Conservation (phyloP, 1,284 basidiomycete genomes). For the Naganishia sp. region DNA sequence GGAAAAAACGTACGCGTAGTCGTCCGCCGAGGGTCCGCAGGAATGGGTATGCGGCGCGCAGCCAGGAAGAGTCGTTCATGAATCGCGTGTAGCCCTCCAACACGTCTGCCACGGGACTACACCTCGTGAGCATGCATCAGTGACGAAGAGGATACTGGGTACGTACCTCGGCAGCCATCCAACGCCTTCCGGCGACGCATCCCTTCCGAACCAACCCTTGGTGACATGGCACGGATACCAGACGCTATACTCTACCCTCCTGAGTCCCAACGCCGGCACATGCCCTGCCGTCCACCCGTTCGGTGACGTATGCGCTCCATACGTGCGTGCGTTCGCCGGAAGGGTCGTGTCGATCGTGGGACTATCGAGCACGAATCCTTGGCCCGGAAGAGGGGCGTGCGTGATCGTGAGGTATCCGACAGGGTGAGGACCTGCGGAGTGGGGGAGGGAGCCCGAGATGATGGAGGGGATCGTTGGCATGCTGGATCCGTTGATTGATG, state of each 20-base stretch:
- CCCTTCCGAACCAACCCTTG: constrained; percentile 29
- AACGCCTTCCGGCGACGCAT: constrained; percentile 34
- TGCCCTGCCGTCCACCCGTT: constrained; percentile 2
- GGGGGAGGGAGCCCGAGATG: constrained; percentile 25
- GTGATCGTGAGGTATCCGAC: constrained; percentile 30
- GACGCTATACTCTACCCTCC: constrained; percentile 42
- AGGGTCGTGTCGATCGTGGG: constrained; percentile 13
- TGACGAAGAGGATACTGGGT: not conserved
- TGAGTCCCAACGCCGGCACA: constrained; percentile 38
- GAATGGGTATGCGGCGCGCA: constrained; percentile 28
- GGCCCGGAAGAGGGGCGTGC: constrained; percentile 12
- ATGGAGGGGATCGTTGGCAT: constrained; percentile 31
- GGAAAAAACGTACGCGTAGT: constrained; percentile 35
- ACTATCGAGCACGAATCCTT: constrained; percentile 16
- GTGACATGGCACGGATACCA: constrained; percentile 42
- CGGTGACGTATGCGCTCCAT: not conserved
- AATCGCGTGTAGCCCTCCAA: constrained; percentile 28
- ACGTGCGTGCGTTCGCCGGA: not conserved
- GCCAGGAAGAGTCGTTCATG: constrained; percentile 25
- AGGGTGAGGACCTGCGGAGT: constrained; percentile 11
- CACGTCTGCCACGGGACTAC: constrained; percentile 16
- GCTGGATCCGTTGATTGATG: not conserved
- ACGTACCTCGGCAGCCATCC: constrained; percentile 40
- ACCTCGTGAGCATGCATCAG: not conserved
- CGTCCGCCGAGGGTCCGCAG: constrained; percentile 39